Base-by-base conservation (phyloP, 2,329 filamentous ascomycete species). In the Decorospora gaudefroyi region DNA sequence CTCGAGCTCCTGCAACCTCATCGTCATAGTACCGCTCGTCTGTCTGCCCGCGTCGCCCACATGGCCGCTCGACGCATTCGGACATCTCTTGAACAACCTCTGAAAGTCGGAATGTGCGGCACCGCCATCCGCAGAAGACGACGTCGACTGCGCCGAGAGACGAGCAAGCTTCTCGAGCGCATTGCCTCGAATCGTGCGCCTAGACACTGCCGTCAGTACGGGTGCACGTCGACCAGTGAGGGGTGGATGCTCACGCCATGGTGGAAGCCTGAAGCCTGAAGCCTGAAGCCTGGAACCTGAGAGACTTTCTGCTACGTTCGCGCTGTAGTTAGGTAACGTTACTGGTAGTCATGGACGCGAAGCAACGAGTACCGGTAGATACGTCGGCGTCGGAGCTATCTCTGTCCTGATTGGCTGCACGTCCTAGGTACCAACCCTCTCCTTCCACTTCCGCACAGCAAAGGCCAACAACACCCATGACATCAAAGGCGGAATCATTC, bases 1-100 rank as follows among this genome's bases (percentile, higher is more conserved):
- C 70, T 99, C 92, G 57, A 96, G 86, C 76, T 99, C 95, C 62
- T 88, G 85, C 40, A 91, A 83, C 39, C 85, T 88, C 90, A 51
- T 15, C n/a, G 32, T n/a, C n/a, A n/a, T n/a, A n/a, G n/a, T n/a
- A n/a, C n/a, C n/a, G n/a, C n/a, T n/a, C n/a, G n/a, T n/a, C n/a
- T n/a, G n/a, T n/a, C n/a, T n/a, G n/a, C n/a, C n/a, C n/a, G n/a
- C n/a, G n/a, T n/a, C n/a, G n/a, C n/a, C n/a, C n/a, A n/a, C n/a
- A n/a, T n/a, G n/a, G n/a, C n/a, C 23, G 43, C 40, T 42, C 7
- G 50, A 40, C 12, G 50, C 38, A 36, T 43, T 43, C n/a, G 59
- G 52, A 46, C 69, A 73, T 54, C 67, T 53, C 48, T 66, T 70
- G 55, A 74, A 78, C 13, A 78, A 57, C 44, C 68, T 64, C 34